phyloP scores from a whole-genome alignment of 1,139 yeast genomes.

The Zygoascus hellenicus region DNA sequence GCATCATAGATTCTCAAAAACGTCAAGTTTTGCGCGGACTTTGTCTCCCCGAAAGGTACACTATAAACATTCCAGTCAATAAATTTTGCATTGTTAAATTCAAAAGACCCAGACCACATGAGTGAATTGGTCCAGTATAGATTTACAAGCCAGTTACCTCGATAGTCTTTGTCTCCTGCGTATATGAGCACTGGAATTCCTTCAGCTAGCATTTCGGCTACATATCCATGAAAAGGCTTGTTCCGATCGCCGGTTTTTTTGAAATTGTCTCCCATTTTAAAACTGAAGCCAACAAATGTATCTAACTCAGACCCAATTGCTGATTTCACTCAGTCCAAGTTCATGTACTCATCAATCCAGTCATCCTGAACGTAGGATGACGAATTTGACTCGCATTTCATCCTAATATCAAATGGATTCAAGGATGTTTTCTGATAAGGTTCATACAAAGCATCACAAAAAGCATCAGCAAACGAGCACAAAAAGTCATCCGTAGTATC shows the following conservation, averaged over 20 bases:
- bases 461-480: slow-evolving; percentile 87
- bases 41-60: slow-evolving; percentile 50
- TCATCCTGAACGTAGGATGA: slow-evolving; percentile 71
- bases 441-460: slow-evolving; percentile 81
- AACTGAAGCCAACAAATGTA: slow-evolving; percentile 69
- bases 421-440: slow-evolving; percentile 88
- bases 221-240: slow-evolving; percentile 54
- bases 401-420: slow-evolving; percentile 89
- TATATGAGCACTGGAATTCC: slow-evolving; percentile 70
- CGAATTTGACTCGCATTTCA: slow-evolving; percentile 61
- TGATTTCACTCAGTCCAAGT: slow-evolving; percentile 60
- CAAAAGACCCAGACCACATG: slow-evolving; percentile 6
- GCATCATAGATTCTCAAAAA: slow-evolving; percentile 59
- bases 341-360: slow-evolving; percentile 61
- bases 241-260: slow-evolving; percentile 45
- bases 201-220: slow-evolving; percentile 48
- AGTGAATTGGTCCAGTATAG: slow-evolving; percentile 5
- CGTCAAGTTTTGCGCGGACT: slow-evolving; percentile 50
- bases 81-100: neutral
- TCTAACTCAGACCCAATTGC: slow-evolving; percentile 85
- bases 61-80: slow-evolving; percentile 32
- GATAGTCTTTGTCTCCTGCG: slow-evolving; percentile 87
- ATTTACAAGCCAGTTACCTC: slow-evolving; percentile 80
- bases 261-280: slow-evolving; percentile 44
- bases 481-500: slow-evolving; percentile 62